Conservation (phyloP, 257 asterid species). For the Eustoma russellianum region DNA sequence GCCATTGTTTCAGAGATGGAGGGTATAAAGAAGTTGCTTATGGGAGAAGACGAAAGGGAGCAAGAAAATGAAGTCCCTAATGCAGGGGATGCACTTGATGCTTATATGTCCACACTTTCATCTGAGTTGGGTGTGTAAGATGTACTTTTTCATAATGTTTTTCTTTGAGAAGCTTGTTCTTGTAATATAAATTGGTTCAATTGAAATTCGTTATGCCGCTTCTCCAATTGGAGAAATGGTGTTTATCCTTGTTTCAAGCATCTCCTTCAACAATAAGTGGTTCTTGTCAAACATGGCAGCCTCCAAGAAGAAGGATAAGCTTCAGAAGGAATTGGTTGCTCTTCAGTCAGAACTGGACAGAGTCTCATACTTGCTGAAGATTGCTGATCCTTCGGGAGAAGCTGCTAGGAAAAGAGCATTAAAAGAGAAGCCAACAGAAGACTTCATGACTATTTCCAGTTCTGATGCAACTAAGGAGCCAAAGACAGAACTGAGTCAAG, state of each 20-base stretch:
- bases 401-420: slow-evolving; percentile 60
- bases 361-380: slow-evolving; percentile 71
- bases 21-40: slow-evolving; percentile 47
- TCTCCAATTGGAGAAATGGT: background rate
- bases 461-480: slow-evolving; percentile 17
- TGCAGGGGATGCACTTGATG: slow-evolving; percentile 91
- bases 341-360: slow-evolving; percentile 81
- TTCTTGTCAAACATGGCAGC: slow-evolving; percentile 33
- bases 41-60: slow-evolving; percentile 37
- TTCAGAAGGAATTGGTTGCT: slow-evolving; percentile 44
- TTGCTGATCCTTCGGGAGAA: slow-evolving; percentile 94
- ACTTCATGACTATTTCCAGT: slow-evolving; percentile 12
- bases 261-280: background rate
- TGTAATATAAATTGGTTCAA: no score
- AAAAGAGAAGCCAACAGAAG: slow-evolving; percentile 29
- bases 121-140: slow-evolving; percentile 68
- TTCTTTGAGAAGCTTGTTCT: slow-evolving; percentile 1
- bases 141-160: slow-evolving; percentile 6
- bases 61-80: slow-evolving; percentile 32
- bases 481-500: slow-evolving; percentile 15
- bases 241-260: background rate
- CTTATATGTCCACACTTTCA: slow-evolving; percentile 86
- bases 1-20: slow-evolving; percentile 51
- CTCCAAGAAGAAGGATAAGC: slow-evolving; percentile 48
- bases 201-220: background rate